A percentile compares a stretch with the other conserved stretches of the same genome.
Conservation (phyloP, 805 yeast genomes). For the Candida awuae region DNA sequence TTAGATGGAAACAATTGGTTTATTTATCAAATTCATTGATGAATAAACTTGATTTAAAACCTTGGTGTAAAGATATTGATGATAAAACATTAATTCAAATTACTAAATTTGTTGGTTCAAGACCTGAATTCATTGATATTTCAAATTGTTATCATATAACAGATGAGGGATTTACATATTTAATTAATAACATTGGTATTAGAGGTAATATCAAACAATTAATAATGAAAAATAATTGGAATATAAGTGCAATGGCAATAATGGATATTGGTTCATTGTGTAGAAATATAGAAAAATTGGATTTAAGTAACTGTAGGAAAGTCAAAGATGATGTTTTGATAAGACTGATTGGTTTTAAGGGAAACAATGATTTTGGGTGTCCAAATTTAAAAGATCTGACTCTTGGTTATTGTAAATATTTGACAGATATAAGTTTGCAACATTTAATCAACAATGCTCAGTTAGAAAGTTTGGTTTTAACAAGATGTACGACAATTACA, state of each 20-base stretch:
- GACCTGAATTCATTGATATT: conserved; percentile 54
- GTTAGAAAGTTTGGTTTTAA: conserved; percentile 49
- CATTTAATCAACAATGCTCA: conserved; percentile 55
- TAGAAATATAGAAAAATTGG: conserved; percentile 47
- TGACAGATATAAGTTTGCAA: conserved; percentile 61
- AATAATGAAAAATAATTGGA: conserved; percentile 67
- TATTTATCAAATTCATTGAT: conserved; percentile 48
- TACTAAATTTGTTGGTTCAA: conserved; percentile 61
- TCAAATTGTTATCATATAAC: conserved; percentile 73
- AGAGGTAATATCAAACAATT: conserved; percentile 48
- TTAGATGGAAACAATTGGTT: conserved; percentile 61
- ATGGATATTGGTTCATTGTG: conserved; percentile 72
- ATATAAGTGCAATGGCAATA: conserved; percentile 70
- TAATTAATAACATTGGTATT: conserved; percentile 65
- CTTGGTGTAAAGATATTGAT: conserved; percentile 53
- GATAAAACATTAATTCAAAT: conserved; percentile 51
- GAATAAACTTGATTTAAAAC: conserved; percentile 45
- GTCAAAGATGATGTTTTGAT: conserved; percentile 66
- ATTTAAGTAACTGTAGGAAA: conserved; percentile 64
- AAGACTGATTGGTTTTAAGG: conserved; percentile 52
- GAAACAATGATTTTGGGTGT: conserved; percentile 41
- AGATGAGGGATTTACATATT: conserved; percentile 63
- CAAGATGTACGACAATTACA: conserved; percentile 72
- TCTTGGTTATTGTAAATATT: conserved; percentile 67
- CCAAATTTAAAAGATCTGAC: conserved; percentile 44